phyloP scores from a whole-genome alignment of 176 grass and related monocot species.

The Cenchrus fungigraminus region DNA sequence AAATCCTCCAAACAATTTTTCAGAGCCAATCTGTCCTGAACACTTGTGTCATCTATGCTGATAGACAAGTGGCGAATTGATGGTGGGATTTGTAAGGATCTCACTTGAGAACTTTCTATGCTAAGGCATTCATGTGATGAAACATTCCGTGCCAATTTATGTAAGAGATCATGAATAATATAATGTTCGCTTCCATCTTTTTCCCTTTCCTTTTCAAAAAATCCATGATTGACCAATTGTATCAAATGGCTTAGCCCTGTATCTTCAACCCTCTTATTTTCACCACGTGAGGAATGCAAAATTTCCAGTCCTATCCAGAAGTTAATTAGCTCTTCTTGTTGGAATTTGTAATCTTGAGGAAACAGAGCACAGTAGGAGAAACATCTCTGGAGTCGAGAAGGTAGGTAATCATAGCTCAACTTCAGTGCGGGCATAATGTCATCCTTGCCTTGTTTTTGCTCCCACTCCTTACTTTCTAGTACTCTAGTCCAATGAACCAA shows the following conservation, averaged over 20 bases:
- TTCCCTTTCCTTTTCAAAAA: background rate
- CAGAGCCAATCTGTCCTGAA: background rate
- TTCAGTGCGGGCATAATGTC: conserved; percentile 40
- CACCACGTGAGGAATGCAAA: background rate
- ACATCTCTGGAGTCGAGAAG: conserved; percentile 31
- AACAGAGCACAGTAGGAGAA: conserved; percentile 31
- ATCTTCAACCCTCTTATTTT: conserved; percentile 9
- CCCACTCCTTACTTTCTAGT: conserved; percentile 22
- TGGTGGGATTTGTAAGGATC: background rate
- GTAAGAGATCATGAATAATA: conserved; percentile 25
- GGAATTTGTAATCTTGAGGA: conserved; percentile 20
- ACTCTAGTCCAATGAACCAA: conserved; percentile 12
- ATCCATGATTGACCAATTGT: background rate
- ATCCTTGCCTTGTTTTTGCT: background rate
- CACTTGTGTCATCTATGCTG: background rate
- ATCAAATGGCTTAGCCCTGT: background rate
- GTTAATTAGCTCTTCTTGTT: background rate
- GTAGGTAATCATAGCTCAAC: conserved; percentile 34
- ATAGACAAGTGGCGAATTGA: conserved; percentile 40
- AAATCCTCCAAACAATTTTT: background rate
- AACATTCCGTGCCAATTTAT: background rate
- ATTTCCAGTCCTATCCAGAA: conserved; percentile 33
- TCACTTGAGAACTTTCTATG: background rate
- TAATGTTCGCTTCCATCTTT: background rate
- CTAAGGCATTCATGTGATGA: background rate